Percentiles rank a stretch among this genome's conserved stretches.
Conservation (phyloP, 1,139 yeast genomes). For the Spencermartinsiella ligniputridi region DNA sequence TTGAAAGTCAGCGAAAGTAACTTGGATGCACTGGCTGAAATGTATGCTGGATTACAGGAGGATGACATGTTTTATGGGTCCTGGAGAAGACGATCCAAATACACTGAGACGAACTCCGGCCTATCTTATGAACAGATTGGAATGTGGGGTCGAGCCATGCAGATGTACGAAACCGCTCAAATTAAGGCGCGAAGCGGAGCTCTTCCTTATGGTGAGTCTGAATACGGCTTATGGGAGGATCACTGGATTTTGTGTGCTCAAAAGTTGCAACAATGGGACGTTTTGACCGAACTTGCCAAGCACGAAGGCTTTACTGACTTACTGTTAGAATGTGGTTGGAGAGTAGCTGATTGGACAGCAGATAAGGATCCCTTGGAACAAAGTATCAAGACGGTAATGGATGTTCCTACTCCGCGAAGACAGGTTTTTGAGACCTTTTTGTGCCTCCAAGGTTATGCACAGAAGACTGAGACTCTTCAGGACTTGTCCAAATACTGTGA, state of each 20-base stretch:
- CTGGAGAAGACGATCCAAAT: slow-evolving; percentile 95
- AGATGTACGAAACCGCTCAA: slow-evolving; percentile 94
- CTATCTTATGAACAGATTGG: slow-evolving; percentile 94
- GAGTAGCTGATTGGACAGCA: slow-evolving; percentile 97
- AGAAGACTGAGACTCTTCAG: slow-evolving; percentile 70
- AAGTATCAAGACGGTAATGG: slow-evolving; percentile 94
- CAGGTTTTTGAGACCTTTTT: slow-evolving; percentile 93
- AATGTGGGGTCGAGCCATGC: slow-evolving; percentile 91
- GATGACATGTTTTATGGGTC: slow-evolving; percentile 96
- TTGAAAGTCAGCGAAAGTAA: slow-evolving; percentile 78
- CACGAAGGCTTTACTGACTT: slow-evolving; percentile 97
- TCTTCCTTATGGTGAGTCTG: slow-evolving; percentile 91
- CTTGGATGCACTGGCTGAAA: slow-evolving; percentile 84
- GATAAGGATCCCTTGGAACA: slow-evolving; percentile 94
- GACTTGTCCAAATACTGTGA: slow-evolving; percentile 86
- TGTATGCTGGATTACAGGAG: slow-evolving; percentile 84
- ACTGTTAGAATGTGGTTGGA: slow-evolving; percentile 96
- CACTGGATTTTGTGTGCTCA: slow-evolving; percentile 98
- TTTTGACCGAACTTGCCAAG: slow-evolving; percentile 90
- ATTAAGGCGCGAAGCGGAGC: slow-evolving; percentile 95
- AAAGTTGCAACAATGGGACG: slow-evolving; percentile 97
- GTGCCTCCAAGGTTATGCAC: slow-evolving; percentile 89
- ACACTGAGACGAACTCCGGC: slow-evolving; percentile 88
- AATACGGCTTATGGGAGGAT: slow-evolving; percentile 96
- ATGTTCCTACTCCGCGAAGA: slow-evolving; percentile 95